Base-by-base conservation (phyloP, 2,329 filamentous ascomycete genomes). In the Nemania sp. region DNA sequence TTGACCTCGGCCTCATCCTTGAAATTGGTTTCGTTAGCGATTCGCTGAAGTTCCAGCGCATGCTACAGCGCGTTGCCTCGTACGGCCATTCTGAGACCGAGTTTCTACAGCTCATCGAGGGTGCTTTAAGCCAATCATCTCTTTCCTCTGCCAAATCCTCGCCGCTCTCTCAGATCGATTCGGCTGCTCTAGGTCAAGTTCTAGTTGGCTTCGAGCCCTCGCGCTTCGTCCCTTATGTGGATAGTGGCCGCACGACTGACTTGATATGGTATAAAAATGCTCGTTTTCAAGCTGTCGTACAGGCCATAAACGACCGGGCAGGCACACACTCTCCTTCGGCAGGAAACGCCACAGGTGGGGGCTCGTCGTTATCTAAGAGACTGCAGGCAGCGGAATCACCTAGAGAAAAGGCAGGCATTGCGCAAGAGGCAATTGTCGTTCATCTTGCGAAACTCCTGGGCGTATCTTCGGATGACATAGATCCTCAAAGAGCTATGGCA, bases 61-160 rank as follows among this genome's bases (percentile, higher is more conserved):
- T 62, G 60, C 43, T 67, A 26, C 55, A 64, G 32, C 65, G 62
- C 35, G 61, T 61, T 29, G 52, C 43, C 1, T 54, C 63, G 7
- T 66, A 64, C 18, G 62, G 62, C 3, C 15, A 52, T 3, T 58
- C 59, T 0, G 67, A 69, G 60, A 61, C 51, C 0, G 63, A 69
- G 43, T 64, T 69, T 26, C 51, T 66, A 13, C 51, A 62, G 29
- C 51, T 64, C 13, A n/a, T 69, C 11, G 67, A 66, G 43, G 63
- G 55, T 10, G 63, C 67, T 1, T 15, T 69, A 1, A 63, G 54
- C 41, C 35, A 64, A 10, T 29, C 58, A 13, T 5, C n/a, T 1
- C 7, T 24, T 0, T 24, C 41, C 8, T 13, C 55, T 8, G 18
- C 2, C 3, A 54, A 57, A 15, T 20, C 26, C 13, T 61, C 55